Base-by-base conservation (phyloP, 2,329 filamentous ascomycete genomes). In the Stachybotrys chartarum region DNA sequence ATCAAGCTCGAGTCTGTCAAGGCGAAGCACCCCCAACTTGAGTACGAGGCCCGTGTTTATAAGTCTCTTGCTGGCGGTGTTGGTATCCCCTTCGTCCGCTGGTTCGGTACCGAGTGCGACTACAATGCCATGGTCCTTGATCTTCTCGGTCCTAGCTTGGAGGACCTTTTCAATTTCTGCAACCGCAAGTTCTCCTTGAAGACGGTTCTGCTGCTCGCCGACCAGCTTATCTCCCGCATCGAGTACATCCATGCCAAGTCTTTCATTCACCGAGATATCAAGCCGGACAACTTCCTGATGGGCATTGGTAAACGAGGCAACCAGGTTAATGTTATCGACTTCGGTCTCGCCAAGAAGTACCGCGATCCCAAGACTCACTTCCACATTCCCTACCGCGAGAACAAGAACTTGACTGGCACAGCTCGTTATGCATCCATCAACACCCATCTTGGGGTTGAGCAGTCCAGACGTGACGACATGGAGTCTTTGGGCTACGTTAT, bases 91-190 rank as follows among this genome's bases (percentile, higher is more conserved):
- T 97, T 97, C 69, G 94, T 99, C 70, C 91, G 93, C 76, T 99
- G 94, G 94, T 99, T 97, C 75, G 94, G 94, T 64, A 97, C 93
- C 58, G 94, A 99, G 78, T 97, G 93, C 76, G 94, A 97, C 79
- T 97, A 99, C 85, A 97, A 99, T 77, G 94, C 94, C 73, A 97
- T 99, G 94, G 94, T 99, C 53, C 85, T 97, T 62, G 94, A 99
- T 70, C 86, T 99, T 30, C 88, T 99, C 56, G 94, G 94, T 45
- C 94, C 94, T 63, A 94, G 88, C 68, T 78, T 99, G 75, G 94
- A 99, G 77, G 94, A 99, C 71, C 83, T 99, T 39, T 99, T 99
- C 90, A 97, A 99, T 84, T 97, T 97, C 76, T 99, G 94, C 86
- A 97, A 97, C 86, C 89, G 94, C 75, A 97, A 97, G 75, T 99